Evolutionary conservation across 345 rosid species (phyloP).

Genomic region (Lumnitzera racemosa): DNA sequence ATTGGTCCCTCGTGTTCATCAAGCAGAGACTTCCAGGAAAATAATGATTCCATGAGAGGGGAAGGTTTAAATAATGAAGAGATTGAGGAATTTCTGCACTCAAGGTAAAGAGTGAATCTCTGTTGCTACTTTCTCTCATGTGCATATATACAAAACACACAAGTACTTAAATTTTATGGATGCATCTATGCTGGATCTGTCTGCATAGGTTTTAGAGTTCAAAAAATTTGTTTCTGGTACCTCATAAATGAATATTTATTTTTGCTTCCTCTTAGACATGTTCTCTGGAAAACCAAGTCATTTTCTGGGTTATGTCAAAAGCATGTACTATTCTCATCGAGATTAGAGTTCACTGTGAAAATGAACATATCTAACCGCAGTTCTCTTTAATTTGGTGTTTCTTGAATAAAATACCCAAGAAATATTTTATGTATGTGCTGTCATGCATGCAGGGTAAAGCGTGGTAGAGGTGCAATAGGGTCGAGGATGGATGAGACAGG

Average conservation of each 20-base stretch:
- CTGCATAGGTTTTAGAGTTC: neutral
- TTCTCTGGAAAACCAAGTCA: too few species aligned
- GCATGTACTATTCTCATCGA: too few species aligned
- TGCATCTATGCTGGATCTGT: too few species aligned
- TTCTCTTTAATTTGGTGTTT: too few species aligned
- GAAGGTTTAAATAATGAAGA: constrained; percentile 69
- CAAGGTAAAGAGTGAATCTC: constrained; percentile 35
- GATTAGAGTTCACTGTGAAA: too few species aligned
- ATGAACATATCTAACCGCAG: too few species aligned
- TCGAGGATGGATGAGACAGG: constrained; percentile 94
- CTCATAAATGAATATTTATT: neutral
- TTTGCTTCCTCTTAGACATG: too few species aligned
- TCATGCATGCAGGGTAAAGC: constrained; percentile 48
- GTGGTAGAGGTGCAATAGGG: constrained; percentile 87
- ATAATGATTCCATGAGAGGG: constrained; percentile 26
- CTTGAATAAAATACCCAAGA: too few species aligned
- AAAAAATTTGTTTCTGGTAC: neutral
- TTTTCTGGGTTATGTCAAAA: too few species aligned
- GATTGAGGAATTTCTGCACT: constrained; percentile 62
- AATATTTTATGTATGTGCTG: constrained; percentile 3
- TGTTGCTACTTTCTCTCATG: neutral
- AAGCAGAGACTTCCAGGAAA: constrained; percentile 17
- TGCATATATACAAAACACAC: neutral
- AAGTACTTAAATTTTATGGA: neutral
- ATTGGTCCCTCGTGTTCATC: constrained; percentile 31